Evolutionary conservation across 352 stramenopile genomes (phyloP), one percentile per base, ranked within the genome.

Genomic region (Ophiocytium majus): DNA sequence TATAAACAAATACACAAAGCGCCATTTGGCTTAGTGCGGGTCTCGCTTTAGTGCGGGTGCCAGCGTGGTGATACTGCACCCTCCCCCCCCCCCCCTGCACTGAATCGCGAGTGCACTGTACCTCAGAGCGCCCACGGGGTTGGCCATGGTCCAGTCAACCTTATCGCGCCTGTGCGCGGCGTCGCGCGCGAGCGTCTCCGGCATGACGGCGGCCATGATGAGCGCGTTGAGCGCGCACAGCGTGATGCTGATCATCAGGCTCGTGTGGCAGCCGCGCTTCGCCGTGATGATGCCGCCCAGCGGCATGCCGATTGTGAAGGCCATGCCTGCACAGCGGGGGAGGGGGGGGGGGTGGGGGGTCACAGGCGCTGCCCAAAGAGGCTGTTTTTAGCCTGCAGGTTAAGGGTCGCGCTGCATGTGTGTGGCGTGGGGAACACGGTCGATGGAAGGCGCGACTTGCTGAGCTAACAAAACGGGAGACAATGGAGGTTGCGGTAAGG

Each of bases 231-330:
- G 1, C 19, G 35, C 78, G 50, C 83, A 86, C 79, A 86, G 79
- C 0, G 37, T 57, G 63, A 84, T 49, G 66, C 76, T 84, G 37
- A 86, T 49, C 32, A 75, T 33, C n/a, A 86, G 63, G 32, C 64
- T 80, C 64, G 81, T 84, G 31, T 63, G 79, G 33, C 76, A 17
- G 63, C 83, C 83, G 32, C 74, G 64, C 83, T 86, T 86, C 0
- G 76, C 76, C 23, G 64, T 76, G 10, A 86, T 10, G 5, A 86
- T 34, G 50, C 83, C 83, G 79, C 83, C 83, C 28, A 86, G 19
- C 1, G 83, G 83, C 37, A 86, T 80, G 9, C 83, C 83, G 75
- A 86, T 86, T 34, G 82, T 86, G 50, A 86, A 86, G 37, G 83
- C 83, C 83, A 83, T 86, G 10, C 83, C 83, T 78, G 35, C 5